A percentile compares a stretch with the other conserved stretches of the same genome.
Conservation (phyloP, 495 filamentous ascomycete species). For the Xylaria sp. region DNA sequence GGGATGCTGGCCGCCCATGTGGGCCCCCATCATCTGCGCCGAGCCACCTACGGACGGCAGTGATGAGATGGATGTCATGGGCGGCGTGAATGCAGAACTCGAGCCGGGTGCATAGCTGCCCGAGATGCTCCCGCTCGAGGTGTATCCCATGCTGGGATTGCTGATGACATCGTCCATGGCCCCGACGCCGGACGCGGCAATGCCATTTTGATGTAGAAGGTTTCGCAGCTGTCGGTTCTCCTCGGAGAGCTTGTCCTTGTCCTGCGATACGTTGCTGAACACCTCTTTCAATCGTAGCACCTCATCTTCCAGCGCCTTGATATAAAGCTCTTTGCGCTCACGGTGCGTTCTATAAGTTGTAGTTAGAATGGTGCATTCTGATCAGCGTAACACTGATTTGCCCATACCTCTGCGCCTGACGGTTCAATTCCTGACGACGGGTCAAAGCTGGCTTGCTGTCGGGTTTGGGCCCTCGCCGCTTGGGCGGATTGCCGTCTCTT, state of each 20-base stretch:
- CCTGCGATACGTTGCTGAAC: conserved; percentile 65
- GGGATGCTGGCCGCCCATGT: conserved; percentile 45
- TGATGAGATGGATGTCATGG: conserved; percentile 47
- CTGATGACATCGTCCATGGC: conserved; percentile 55
- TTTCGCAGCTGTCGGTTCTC: conserved; percentile 82
- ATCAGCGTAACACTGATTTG: background rate
- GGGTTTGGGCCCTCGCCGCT: conserved; percentile 92
- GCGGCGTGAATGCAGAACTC: conserved; percentile 52
- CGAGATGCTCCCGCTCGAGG: conserved; percentile 64
- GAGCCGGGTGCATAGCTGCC: conserved; percentile 57
- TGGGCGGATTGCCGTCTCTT: conserved; percentile 84
- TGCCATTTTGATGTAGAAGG: conserved; percentile 75
- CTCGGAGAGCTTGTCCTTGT: conserved; percentile 69
- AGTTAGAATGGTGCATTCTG: conserved; percentile 25
- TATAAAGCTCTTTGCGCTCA: conserved; percentile 95
- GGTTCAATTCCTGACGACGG: conserved; percentile 91
- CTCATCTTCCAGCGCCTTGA: conserved; percentile 90
- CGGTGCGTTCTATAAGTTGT: conserved; percentile 74
- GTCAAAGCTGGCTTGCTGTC: conserved; percentile 95
- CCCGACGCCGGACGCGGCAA: conserved; percentile 50
- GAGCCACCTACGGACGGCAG: conserved; percentile 45
- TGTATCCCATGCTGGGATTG: conserved; percentile 55
- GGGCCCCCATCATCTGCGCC: conserved; percentile 49
- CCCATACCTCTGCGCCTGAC: conserved; percentile 89
- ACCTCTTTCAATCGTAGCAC: conserved; percentile 74